Evolutionary conservation across 345 rosid genomes (phyloP).

Genomic region (Anacardium occidentale): DNA sequence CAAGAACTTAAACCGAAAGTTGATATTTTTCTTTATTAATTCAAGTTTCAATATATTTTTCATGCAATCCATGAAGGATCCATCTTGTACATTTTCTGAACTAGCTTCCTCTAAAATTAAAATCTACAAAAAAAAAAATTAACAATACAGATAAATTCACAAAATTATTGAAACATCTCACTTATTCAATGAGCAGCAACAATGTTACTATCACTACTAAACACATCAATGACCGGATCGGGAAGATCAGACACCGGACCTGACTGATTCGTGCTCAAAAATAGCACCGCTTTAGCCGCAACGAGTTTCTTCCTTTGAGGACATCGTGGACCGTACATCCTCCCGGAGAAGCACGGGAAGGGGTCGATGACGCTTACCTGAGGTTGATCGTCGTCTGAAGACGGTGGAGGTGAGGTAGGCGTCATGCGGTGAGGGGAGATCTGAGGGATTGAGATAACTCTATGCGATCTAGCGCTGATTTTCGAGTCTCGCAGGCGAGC

Average conservation of each 20-base stretch:
- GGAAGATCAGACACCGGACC: conserved; percentile 26
- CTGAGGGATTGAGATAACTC: conserved; percentile 26
- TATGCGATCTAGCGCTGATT: conserved; percentile 46
- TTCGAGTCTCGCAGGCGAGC: conserved; percentile 52
- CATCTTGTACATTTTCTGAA: not conserved
- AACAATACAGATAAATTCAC: conserved; percentile 14
- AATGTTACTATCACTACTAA: conserved; percentile 21
- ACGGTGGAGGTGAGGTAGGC: conserved; percentile 14
- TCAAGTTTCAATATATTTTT: conserved; percentile 5
- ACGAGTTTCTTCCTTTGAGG: conserved; percentile 50
- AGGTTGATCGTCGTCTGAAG: not conserved
- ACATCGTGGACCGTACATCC: conserved; percentile 40
- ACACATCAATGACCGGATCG: conserved; percentile 30
- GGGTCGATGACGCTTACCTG: conserved; percentile 10
- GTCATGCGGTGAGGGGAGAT: conserved; percentile 14
- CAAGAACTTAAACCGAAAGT: conserved; percentile 12
- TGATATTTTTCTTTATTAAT: conserved; percentile 17
- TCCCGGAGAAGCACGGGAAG: conserved; percentile 32
- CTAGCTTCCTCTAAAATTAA: not conserved
- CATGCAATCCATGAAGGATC: not conserved
- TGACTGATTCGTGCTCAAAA: conserved; percentile 22
- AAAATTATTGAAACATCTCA: conserved; percentile 5
- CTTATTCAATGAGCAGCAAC: conserved; percentile 27
- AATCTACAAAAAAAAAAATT: conserved; percentile 20
- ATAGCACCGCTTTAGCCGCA: conserved; percentile 36